Conservation (phyloP, 2,329 filamentous ascomycete genomes). For the Penicillium corylophilum region DNA sequence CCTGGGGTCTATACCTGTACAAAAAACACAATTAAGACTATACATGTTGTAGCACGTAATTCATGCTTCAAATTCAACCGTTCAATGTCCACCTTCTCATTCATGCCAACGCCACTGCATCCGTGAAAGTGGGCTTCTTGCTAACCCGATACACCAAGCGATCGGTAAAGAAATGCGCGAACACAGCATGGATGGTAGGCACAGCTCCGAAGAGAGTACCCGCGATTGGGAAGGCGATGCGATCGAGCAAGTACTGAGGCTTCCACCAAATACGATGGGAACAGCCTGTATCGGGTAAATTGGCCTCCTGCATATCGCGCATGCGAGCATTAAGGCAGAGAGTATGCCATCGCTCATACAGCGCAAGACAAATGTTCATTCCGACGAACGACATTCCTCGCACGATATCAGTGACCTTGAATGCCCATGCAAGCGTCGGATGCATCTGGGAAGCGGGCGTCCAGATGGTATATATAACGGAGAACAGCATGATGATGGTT, state of each 20-base stretch:
- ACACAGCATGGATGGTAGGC: constrained; percentile 65
- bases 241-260: constrained; percentile 62
- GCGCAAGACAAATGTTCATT: constrained; percentile 61
- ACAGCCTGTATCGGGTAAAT: constrained; percentile 62
- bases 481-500: constrained; percentile 63
- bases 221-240: constrained; percentile 64
- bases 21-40: neutral
- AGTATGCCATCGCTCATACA: constrained; percentile 68
- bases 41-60: neutral
- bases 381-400: constrained; percentile 62
- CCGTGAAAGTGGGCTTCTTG: constrained; percentile 56
- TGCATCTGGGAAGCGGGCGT: constrained; percentile 52
- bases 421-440: constrained; percentile 58
- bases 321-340: constrained; percentile 61
- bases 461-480: constrained; percentile 59
- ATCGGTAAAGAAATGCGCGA: constrained; percentile 69
- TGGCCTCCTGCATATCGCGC: constrained; percentile 65
- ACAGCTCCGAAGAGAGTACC: constrained; percentile 68
- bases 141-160: constrained; percentile 70
- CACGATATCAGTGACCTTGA: constrained; percentile 59
- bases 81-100: neutral
- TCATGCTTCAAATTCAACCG: neutral
- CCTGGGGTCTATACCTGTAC: neutral
- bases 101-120: constrained; percentile 11
- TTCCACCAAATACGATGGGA: constrained; percentile 57